Evolutionary conservation across 805 yeast genomes (phyloP).

Genomic region (Isabelozyma heimii): DNA sequence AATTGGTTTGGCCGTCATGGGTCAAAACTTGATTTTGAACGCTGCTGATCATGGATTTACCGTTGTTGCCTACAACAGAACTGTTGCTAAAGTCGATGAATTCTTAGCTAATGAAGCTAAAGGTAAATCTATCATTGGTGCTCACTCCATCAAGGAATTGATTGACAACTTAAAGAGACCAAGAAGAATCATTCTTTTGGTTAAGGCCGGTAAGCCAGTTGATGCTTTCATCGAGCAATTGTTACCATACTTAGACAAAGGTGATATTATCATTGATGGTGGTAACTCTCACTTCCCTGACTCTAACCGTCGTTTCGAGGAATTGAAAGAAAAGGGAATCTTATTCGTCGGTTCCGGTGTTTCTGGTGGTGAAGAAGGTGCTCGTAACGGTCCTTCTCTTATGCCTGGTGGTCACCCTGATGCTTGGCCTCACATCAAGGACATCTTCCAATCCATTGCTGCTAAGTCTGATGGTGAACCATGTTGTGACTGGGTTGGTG

Average conservation of each 20-base stretch:
- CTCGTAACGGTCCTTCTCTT: conserved; percentile 97
- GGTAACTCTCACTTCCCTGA: conserved; percentile 99
- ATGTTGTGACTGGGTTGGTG: conserved; percentile 99
- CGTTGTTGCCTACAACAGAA: conserved; percentile 98
- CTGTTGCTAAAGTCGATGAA: conserved; percentile 91
- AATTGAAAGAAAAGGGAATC: conserved; percentile 82
- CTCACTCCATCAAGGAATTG: conserved; percentile 87
- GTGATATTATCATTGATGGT: conserved; percentile 98
- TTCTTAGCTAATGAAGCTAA: conserved; percentile 93
- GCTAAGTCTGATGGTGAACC: conserved; percentile 99
- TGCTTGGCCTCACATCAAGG: conserved; percentile 99
- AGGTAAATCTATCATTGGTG: conserved; percentile 95
- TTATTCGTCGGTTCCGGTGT: conserved; percentile 98
- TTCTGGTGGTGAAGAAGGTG: conserved; percentile 99
- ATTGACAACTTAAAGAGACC: conserved; percentile 91
- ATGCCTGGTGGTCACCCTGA: conserved; percentile 99
- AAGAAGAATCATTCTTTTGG: conserved; percentile 89
- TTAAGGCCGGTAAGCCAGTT: conserved; percentile 96
- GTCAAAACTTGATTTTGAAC: conserved; percentile 94
- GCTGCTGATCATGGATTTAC: conserved; percentile 99
- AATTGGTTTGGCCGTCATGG: conserved; percentile 99
- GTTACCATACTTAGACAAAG: conserved; percentile 88
- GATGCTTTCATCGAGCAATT: conserved; percentile 87
- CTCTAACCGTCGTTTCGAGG: conserved; percentile 93
- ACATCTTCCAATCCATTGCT: conserved; percentile 91